A percentile compares a stretch with the other conserved stretches of the same genome.
Conservation (phyloP, 768 basidiomycete genomes). For the Sistotremastrum suecicum region DNA sequence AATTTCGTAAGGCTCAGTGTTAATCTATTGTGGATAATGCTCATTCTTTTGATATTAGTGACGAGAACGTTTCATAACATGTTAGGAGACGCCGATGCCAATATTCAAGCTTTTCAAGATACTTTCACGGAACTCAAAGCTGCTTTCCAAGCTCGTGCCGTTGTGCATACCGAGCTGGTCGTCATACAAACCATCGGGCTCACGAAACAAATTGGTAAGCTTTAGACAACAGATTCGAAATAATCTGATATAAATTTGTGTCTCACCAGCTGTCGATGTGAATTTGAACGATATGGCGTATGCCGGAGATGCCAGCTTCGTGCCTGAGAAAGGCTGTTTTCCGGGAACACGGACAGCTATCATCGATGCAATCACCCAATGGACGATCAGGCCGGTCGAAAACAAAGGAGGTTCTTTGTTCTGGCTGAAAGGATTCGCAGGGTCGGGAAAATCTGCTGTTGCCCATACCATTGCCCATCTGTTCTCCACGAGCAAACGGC, state of each 20-base stretch:
- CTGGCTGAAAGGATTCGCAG: slow-evolving; percentile 11
- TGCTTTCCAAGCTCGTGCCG: too few relatives aligned
- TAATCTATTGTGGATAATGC: too few relatives aligned
- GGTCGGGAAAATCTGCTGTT: slow-evolving; percentile 13
- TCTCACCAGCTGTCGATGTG: not conserved
- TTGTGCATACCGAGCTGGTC: too few relatives aligned
- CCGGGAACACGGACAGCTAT: not conserved
- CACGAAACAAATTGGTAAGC: too few relatives aligned
- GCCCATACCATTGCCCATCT: too few relatives aligned
- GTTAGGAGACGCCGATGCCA: not conserved
- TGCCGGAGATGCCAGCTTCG: not conserved
- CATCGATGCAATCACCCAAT: not conserved
- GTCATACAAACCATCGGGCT: too few relatives aligned
- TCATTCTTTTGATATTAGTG: not conserved
- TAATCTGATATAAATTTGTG: not conserved
- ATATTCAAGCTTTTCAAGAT: not conserved
- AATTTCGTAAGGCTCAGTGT: not conserved
- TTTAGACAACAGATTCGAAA: too few relatives aligned
- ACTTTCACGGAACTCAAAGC: not conserved
- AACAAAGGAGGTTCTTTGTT: too few relatives aligned
- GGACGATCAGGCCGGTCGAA: too few relatives aligned
- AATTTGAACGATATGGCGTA: not conserved
- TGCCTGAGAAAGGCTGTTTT: slow-evolving; percentile 1
- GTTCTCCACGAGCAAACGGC: too few relatives aligned
- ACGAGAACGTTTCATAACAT: not conserved